Percentiles rank a stretch among this genome's conserved stretches.
Evolutionary conservation across 345 rosid species (phyloP).

Genomic region (Lepidium didymum): DNA sequence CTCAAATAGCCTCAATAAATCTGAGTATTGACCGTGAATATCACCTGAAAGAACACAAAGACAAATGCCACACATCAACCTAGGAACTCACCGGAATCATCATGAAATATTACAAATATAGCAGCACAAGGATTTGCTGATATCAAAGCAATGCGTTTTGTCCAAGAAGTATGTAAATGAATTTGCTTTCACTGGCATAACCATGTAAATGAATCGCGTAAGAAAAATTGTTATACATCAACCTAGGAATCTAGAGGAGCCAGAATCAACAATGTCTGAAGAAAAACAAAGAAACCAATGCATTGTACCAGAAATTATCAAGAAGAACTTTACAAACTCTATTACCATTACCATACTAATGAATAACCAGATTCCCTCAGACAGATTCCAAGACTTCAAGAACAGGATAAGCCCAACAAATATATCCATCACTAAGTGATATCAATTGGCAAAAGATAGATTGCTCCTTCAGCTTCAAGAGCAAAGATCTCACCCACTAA

Average conservation of each 20-base stretch:
- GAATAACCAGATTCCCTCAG: not conserved
- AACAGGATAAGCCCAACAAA: not conserved
- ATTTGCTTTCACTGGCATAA: not conserved
- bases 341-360: not conserved
- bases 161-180: not conserved
- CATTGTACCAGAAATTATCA: not conserved
- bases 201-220: not conserved
- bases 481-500: not conserved
- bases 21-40: slow-evolving; percentile 37
- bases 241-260: not conserved
- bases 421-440: not conserved
- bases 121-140: not conserved
- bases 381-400: not conserved
- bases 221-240: not conserved
- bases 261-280: not conserved
- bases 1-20: slow-evolving; percentile 37
- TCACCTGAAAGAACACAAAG: slow-evolving; percentile 30
- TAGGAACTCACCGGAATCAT: not conserved
- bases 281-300: not conserved
- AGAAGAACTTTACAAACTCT: not conserved
- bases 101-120: not conserved
- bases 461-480: not conserved
- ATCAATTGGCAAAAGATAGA: not conserved
- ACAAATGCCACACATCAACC: not conserved
- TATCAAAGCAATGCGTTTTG: not conserved